Evolutionary conservation across 148 eudicot genomes (phyloP).

Genomic region (Persicaria maculosa): DNA sequence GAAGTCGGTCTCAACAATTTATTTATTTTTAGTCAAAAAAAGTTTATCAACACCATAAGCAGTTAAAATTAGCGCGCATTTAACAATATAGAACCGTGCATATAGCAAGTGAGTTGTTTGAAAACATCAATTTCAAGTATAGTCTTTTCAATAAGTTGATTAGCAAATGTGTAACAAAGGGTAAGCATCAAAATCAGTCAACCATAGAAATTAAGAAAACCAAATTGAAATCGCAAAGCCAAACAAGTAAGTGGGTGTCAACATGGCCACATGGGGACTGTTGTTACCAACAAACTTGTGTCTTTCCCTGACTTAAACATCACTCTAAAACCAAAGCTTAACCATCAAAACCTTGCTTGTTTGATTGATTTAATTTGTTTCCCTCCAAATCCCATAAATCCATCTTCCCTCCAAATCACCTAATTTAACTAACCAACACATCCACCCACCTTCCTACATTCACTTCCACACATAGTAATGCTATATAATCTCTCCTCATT

Average conservation of each 20-base stretch:
- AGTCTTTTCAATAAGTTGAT: too few species aligned
- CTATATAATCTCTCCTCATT: constrained; percentile 16
- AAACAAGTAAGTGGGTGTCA: constrained; percentile 7
- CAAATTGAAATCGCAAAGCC: constrained; percentile 1
- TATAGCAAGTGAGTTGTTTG: too few species aligned
- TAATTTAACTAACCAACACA: not conserved
- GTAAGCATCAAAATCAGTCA: not conserved
- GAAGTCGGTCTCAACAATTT: too few species aligned
- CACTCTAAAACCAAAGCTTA: constrained; percentile 11
- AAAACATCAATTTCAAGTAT: too few species aligned
- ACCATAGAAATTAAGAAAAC: not conserved
- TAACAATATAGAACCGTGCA: too few species aligned
- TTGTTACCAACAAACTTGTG: not conserved
- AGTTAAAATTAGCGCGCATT: too few species aligned
- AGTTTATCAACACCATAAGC: too few species aligned
- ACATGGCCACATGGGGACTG: not conserved
- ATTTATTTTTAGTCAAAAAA: too few species aligned
- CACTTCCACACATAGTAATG: not conserved
- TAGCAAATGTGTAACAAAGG: too few species aligned
- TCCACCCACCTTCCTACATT: not conserved
- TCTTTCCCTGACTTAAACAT: constrained; percentile 12
- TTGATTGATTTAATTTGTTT: too few species aligned
- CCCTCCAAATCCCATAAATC: not conserved
- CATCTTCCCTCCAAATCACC: not conserved
- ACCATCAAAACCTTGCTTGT: not conserved